Base-by-base conservation (phyloP, 108 stramenopile genomes). In the Chaetoceros tenuissimus region DNA sequence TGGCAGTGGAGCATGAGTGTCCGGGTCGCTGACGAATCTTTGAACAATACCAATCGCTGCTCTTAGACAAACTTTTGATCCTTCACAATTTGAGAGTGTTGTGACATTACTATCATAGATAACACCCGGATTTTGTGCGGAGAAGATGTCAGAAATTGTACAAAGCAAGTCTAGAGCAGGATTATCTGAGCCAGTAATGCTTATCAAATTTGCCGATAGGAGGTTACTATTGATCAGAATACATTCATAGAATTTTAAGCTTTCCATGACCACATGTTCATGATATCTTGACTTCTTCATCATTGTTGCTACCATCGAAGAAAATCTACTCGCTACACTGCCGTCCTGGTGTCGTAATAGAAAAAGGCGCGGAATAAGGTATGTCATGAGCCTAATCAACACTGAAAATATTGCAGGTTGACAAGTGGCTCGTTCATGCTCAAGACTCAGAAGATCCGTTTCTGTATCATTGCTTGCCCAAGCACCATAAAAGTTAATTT, bases 371-470 rank as follows among this genome's bases (percentile, higher is more conserved):
- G 87, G 87, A 19, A 80, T 29, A 27, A 88, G 53, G 43, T 69
- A 79, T 26, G 87, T 85, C 91, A 92, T 92, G 57, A 92, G 54
- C 27, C 91, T 64, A 10, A 87, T 44, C 3, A 91, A 25, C 17
- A 83, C 81, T 13, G 84, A 69, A 34, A 85, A 43, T 49, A 91
- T 79, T 18, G 81, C 64, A 2, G 77, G 55, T 47, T 79, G 81
- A 2, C 55, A 56, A 10, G 81, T 44, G 46, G 85, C 57, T 57
- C 87, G 87, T 59, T 83, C 85, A 16, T 51, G 58, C 54, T 46
- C 67, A 67, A 69, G 83, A 57, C 68, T 60, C 2, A 74, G 74
- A 46, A 61, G 62, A 57, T 82, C 85, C 31, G 73, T 63, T 43
- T 84, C 85, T 20, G 64, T 70, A 8, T 78, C 68, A 46, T 74